Conservation (phyloP, 805 yeast species). For the Starmerella stellata region DNA sequence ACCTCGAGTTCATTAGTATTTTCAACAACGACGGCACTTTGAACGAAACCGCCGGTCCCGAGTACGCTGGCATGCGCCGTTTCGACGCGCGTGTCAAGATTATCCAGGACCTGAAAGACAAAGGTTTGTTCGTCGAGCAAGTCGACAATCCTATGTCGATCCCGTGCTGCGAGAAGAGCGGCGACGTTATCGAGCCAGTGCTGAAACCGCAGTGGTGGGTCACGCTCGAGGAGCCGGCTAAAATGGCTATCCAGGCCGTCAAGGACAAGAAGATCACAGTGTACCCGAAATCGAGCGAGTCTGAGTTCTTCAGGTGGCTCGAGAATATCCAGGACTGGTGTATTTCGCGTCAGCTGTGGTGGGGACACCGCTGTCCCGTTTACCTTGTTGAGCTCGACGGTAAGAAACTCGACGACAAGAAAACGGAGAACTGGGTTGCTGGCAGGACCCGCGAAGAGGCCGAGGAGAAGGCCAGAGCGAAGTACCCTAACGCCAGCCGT, state of each 20-base stretch:
- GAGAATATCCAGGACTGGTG: conserved; percentile 98
- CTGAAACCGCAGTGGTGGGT: conserved; percentile 99
- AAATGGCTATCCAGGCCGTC: conserved; percentile 70
- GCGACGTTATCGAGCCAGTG: conserved; percentile 90
- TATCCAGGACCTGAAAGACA: conserved; percentile 56
- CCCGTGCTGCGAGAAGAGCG: conserved; percentile 89
- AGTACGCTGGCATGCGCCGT: conserved; percentile 78
- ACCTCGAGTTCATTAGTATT: conserved; percentile 73
- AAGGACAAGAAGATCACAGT: conserved; percentile 63
- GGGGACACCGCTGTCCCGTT: conserved; percentile 98
- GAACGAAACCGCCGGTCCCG: conserved; percentile 76
- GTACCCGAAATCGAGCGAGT: conserved; percentile 74
- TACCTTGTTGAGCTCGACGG: conserved; percentile 63
- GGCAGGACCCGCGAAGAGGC: conserved; percentile 79
- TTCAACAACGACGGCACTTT: conserved; percentile 80
- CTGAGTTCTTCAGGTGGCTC: conserved; percentile 89
- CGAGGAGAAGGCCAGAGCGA: conserved; percentile 51
- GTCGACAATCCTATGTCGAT: conserved; percentile 90
- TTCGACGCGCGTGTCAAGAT: conserved; percentile 83
- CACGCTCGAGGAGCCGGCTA: conserved; percentile 72
- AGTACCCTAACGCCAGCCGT: conserved; percentile 55
- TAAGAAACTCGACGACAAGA: conserved; percentile 36
- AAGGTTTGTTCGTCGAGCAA: conserved; percentile 64
- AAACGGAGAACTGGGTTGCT: conserved; percentile 73
- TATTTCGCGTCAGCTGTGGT: conserved; percentile 83